Percentiles rank a stretch among this genome's conserved stretches.
These are phyloP conservation scores for Jaltomata sinuosa DNA, from an alignment of 257 asterid genomes.

Conservation along the genomic window DNA sequence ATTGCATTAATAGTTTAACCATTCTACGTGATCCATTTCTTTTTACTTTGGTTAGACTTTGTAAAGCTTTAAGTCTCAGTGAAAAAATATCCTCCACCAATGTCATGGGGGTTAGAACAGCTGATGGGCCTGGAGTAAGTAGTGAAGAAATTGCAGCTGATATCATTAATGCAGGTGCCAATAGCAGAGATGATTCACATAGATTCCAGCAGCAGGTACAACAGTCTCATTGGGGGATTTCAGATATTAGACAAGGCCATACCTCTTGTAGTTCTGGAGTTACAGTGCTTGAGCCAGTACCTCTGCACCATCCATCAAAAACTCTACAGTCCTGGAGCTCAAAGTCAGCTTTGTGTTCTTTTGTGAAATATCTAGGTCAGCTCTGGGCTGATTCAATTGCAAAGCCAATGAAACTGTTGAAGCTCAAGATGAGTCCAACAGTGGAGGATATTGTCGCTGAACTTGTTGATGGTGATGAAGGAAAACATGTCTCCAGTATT, in stretches of 20 bases:
- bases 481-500: conserved; percentile 35
- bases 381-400: conserved; percentile 36
- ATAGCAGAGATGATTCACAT: conserved; percentile 20
- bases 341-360: conserved; percentile 29
- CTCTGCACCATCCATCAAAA: conserved; percentile 20
- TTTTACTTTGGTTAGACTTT: conserved; percentile 25
- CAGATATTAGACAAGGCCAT: conserved; percentile 25
- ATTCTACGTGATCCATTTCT: conserved; percentile 40
- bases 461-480: conserved; percentile 49
- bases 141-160: conserved; percentile 24
- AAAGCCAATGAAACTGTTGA: conserved; percentile 49
- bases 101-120: conserved; percentile 4
- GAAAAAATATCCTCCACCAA: conserved; percentile 26
- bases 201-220: conserved; percentile 30
- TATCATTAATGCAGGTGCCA: conserved; percentile 16
- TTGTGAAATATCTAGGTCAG: conserved; percentile 29
- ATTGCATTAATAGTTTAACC: conserved; percentile 18
- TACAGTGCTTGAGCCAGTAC: conserved; percentile 25
- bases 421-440: conserved; percentile 51
- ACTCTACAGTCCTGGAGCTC: conserved; percentile 22
- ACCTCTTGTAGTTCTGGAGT: conserved; percentile 18
- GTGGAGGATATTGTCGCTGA: conserved; percentile 63
- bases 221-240: conserved; percentile 19
- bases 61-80: conserved; percentile 19
- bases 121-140: conserved; percentile 9